phyloP scores from a whole-genome alignment of 306 rosid genomes.

The Argentina anserina region DNA sequence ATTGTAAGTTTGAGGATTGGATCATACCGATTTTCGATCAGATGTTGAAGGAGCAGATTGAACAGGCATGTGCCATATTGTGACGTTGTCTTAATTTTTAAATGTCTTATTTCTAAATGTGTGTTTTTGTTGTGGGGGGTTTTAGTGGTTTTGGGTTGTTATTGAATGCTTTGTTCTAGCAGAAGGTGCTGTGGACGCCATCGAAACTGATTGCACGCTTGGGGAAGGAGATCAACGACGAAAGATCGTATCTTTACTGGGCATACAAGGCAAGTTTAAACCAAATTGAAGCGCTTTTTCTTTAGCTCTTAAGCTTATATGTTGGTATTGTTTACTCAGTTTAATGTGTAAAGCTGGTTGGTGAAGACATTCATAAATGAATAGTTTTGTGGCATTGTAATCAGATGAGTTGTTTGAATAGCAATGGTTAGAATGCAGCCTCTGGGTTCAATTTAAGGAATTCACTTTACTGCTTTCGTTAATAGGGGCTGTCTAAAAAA shows the following conservation, averaged over 20 bases:
- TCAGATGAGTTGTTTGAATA: not conserved
- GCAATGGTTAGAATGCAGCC: not conserved
- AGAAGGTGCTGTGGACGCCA: conserved; percentile 84
- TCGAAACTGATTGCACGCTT: conserved; percentile 76
- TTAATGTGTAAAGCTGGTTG: not conserved
- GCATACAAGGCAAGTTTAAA: conserved; percentile 64
- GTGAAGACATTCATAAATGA: not conserved
- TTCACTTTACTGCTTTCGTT: not conserved
- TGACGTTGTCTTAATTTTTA: too few relatives aligned
- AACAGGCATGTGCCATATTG: conserved; percentile 43
- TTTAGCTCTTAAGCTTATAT: not conserved
- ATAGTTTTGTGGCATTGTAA: not conserved
- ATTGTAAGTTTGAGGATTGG: conserved; percentile 97
- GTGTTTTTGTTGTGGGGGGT: not conserved
- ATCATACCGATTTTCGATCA: conserved; percentile 83
- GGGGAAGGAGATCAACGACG: conserved; percentile 84
- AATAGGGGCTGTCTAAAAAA: not conserved
- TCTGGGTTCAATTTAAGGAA: not conserved
- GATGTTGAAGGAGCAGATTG: conserved; percentile 76
- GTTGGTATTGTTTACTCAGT: not conserved
- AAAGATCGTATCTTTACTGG: conserved; percentile 89
- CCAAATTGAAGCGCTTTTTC: conserved; percentile 3
- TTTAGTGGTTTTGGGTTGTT: not conserved
- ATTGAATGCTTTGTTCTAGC: conserved; percentile 7
- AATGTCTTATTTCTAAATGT: not conserved